Conservation (phyloP, 331 rosid species). For the Acacia pycnantha region DNA sequence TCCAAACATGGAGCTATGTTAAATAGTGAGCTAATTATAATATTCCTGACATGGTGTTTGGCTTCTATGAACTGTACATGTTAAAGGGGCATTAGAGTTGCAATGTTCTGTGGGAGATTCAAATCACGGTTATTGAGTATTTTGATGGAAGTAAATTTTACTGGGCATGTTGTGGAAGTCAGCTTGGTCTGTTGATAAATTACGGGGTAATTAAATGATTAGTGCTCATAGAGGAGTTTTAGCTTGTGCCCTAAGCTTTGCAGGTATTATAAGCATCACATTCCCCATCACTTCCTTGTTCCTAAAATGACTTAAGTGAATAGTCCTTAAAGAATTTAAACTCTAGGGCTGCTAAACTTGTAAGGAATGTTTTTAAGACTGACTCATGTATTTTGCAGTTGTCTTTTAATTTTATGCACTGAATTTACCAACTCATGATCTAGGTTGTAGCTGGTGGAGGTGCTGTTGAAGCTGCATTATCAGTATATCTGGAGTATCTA, state of each 20-base stretch:
- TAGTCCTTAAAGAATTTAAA: background rate
- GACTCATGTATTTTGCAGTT: background rate
- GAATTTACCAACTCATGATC: constrained; percentile 10
- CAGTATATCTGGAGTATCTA: constrained; percentile 93
- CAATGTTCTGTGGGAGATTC: background rate
- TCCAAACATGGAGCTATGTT: background rate
- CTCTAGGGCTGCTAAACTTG: background rate
- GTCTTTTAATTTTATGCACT: background rate
- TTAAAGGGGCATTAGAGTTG: background rate
- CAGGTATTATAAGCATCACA: background rate
- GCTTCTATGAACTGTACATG: background rate
- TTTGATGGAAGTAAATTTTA: background rate
- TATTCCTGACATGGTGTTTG: background rate
- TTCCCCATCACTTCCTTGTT: background rate
- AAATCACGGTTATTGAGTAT: background rate
- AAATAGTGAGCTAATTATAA: background rate
- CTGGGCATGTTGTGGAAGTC: background rate
- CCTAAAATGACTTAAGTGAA: background rate
- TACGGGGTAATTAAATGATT: background rate
- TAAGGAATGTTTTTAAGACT: no score
- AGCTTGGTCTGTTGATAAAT: background rate
- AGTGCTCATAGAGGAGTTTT: background rate
- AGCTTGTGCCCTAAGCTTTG: background rate
- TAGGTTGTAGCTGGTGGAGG: constrained; percentile 99
- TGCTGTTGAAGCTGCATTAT: constrained; percentile 92